A percentile compares a stretch with the other conserved stretches of the same genome.
phyloP scores from a whole-genome alignment of 768 basidiomycete species.

The Rubroboletus satanas region DNA sequence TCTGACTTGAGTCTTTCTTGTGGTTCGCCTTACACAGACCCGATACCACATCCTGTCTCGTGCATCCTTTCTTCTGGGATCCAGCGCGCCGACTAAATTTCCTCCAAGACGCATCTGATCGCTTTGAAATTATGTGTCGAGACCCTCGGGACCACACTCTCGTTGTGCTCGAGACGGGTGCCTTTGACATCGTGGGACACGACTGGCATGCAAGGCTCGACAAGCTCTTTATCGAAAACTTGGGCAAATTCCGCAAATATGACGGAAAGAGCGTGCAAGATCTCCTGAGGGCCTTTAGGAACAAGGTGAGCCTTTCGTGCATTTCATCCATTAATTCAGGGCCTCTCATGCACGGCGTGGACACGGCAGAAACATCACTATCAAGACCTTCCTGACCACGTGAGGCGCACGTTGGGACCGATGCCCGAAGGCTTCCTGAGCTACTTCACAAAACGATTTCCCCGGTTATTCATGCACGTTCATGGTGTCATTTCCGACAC shows the following conservation, averaged over 20 bases:
- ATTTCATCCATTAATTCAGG: neutral
- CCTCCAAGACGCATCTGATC: conserved; percentile 95
- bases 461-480: conserved; percentile 87
- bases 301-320: conserved; percentile 63
- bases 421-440: conserved; percentile 90
- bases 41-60: conserved; percentile 78
- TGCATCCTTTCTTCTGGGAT: conserved; percentile 98
- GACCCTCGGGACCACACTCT: conserved; percentile 82
- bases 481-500: conserved; percentile 75
- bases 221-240: conserved; percentile 85
- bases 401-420: conserved; percentile 81
- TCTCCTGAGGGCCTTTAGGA: conserved; percentile 85
- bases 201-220: conserved; percentile 91
- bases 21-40: conserved; percentile 49
- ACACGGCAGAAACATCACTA: conserved; percentile 89
- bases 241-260: conserved; percentile 98
- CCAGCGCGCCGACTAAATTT: conserved; percentile 80
- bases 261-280: conserved; percentile 90
- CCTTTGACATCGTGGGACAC: conserved; percentile 69
- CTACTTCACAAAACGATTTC: conserved; percentile 95
- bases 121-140: conserved; percentile 96
- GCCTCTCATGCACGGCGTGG: conserved; percentile 10
- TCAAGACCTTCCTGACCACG: conserved; percentile 91
- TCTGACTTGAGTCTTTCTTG: neutral
- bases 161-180: conserved; percentile 67